Evolutionary conservation across 345 rosid species (phyloP), one percentile per base, ranked within the genome.

Genomic region (Rubroshorea leprosula): DNA sequence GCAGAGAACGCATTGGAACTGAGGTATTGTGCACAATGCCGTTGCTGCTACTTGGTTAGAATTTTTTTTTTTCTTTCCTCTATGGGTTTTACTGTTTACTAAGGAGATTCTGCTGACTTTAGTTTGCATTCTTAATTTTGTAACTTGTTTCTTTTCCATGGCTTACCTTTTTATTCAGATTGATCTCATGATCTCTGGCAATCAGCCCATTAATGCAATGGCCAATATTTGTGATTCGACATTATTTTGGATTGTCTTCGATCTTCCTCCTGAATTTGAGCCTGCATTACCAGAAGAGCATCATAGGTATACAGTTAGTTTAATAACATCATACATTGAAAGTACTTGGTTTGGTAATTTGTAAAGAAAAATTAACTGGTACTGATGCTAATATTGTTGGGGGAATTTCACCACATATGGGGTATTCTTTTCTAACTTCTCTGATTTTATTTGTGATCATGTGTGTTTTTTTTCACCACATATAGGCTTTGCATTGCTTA

Each of bases 1-100:
- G 96, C 73, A 86, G 79, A 78, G 98, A 92, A 78, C 96, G 96
- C 54, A 65, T 92, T 5, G 98, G 98, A 57, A 76, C 74, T 62
- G 98, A 92, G 78, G 93, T 91, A 80, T 55, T 58, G 16, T 10
- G 17, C 18, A 44, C 47, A 16, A 24, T 51, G 44, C 55, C 35
- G 47, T 46, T 26, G 23, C 17, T 57, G 38, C 31, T 31, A 29
- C 29, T 53, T 41, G 51, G 60, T 21, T 58, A 54, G 21, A 35
- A 31, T 54, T 57, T 19, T 73, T 24, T 50, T 39, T 62, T 67
- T 24, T 67, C 17, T 50, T 39, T 62, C 65, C 22, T 67, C 17
- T 27, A 38, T 14, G 48, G 46, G 26, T 44, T 49, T 19, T 15
- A 13, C 43, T 44, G 51, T 49, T 57, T 22, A 15, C 7, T 6